These are phyloP conservation scores for Trichoderma reesei DNA, from an alignment of 495 filamentous ascomycete genomes.

Conservation along the genomic window DNA sequence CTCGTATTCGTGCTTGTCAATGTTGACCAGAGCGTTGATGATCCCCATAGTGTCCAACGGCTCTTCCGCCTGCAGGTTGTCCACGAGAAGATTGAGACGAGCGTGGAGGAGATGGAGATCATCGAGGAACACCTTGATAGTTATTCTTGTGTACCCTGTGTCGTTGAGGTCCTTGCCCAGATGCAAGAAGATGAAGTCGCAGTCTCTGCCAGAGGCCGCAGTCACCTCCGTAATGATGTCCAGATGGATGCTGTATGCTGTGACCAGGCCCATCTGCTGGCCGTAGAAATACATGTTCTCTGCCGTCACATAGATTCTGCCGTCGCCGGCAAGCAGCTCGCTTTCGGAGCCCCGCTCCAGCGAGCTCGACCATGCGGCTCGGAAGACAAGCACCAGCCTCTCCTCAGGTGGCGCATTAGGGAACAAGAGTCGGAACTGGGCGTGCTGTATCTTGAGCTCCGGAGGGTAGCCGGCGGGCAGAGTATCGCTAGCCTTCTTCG, in stretches of 20 bases:
- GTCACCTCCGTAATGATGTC: conserved; percentile 79
- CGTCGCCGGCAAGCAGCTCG: conserved; percentile 43
- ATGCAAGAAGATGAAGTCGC: conserved; percentile 88
- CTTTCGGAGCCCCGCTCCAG: conserved; percentile 25
- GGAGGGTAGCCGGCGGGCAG: conserved; percentile 78
- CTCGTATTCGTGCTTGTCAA: conserved; percentile 53
- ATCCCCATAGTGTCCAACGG: conserved; percentile 43
- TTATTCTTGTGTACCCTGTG: conserved; percentile 59
- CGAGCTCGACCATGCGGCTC: conserved; percentile 42
- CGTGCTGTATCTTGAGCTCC: conserved; percentile 76
- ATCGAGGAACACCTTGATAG: conserved; percentile 87
- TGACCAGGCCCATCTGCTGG: conserved; percentile 81
- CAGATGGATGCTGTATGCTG: conserved; percentile 66
- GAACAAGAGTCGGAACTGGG: conserved; percentile 87
- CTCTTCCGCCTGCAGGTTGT: conserved; percentile 58
- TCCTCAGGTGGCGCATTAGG: conserved; percentile 65
- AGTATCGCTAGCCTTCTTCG: conserved; percentile 37
- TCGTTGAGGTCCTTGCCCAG: conserved; percentile 52
- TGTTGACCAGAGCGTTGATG: conserved; percentile 35
- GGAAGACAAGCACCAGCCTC: conserved; percentile 62
- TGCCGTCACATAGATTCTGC: conserved; percentile 78
- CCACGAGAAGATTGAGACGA: conserved; percentile 73
- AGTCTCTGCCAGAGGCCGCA: conserved; percentile 78
- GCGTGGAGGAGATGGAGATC: conserved; percentile 71
- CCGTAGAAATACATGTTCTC: conserved; percentile 92